Percentiles rank a stretch among this genome's conserved stretches.
phyloP scores from a whole-genome alignment of 345 rosid genomes.

The Geranium rotundifolium region DNA sequence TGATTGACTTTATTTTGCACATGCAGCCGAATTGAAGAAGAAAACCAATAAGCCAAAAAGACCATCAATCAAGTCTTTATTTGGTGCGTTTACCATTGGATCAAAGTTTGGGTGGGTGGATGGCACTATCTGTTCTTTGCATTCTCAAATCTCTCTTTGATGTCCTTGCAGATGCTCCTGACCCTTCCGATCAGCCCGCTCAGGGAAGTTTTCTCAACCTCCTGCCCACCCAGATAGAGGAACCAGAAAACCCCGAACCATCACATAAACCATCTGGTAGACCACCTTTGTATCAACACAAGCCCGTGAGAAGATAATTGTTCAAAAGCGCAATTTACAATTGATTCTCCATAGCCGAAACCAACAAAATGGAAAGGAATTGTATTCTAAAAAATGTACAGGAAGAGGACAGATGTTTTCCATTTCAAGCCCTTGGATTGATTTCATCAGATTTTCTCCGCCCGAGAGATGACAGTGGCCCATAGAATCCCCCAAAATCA shows the following conservation, averaged over 20 bases:
- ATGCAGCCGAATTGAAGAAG: slow-evolving; percentile 28
- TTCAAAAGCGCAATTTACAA: neutral
- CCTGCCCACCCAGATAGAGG: slow-evolving; percentile 24
- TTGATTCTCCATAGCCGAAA: neutral
- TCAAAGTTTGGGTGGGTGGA: neutral
- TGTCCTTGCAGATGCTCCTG: slow-evolving; percentile 22
- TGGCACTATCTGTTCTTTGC: neutral
- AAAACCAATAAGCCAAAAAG: slow-evolving; percentile 31
- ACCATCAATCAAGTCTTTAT: slow-evolving; percentile 40
- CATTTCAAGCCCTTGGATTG: neutral
- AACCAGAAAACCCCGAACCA: slow-evolving; percentile 19
- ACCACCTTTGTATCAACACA: slow-evolving; percentile 4
- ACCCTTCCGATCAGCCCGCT: slow-evolving; percentile 18
- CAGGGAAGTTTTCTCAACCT: slow-evolving; percentile 23
- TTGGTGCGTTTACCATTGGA: slow-evolving; percentile 20
- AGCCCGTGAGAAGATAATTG: slow-evolving; percentile 2
- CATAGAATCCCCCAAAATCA: neutral
- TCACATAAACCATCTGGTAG: slow-evolving; percentile 16
- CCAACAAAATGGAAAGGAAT: neutral
- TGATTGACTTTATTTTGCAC: slow-evolving; percentile 1
- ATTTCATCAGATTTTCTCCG: neutral
- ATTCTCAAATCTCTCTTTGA: neutral
- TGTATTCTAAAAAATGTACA: neutral
- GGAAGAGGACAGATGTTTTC: neutral
- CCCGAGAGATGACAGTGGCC: neutral